These are phyloP conservation scores for Candida parachauliodes DNA, from an alignment of 805 yeast species.

Conservation along the genomic window DNA sequence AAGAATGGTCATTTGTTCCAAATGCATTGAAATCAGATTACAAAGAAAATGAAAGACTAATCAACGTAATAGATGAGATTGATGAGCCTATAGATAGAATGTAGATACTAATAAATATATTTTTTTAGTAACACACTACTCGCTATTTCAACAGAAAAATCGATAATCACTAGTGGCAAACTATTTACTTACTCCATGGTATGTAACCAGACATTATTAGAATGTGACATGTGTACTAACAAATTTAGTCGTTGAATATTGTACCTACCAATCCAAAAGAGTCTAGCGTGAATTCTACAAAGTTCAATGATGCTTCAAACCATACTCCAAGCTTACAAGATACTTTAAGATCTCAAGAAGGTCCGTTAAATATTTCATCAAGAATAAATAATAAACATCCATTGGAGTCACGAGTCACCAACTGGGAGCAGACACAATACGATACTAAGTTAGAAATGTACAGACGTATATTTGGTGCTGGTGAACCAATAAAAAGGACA, in stretches of 20 bases:
- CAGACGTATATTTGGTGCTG: constrained; percentile 84
- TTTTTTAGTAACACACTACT: no score
- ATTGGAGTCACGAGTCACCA: constrained; percentile 64
- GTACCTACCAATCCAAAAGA: constrained; percentile 51
- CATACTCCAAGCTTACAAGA: constrained; percentile 73
- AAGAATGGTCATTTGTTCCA: constrained; percentile 47
- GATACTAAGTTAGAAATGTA: constrained; percentile 70
- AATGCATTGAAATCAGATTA: constrained; percentile 10
- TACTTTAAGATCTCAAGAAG: constrained; percentile 60
- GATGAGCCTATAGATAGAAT: constrained; percentile 30
- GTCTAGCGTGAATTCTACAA: constrained; percentile 47
- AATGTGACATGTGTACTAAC: constrained; percentile 1
- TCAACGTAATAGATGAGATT: constrained; percentile 24
- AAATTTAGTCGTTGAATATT: constrained; percentile 44
- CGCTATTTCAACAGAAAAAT: no score
- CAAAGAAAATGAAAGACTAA: constrained; percentile 14
- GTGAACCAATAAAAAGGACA: constrained; percentile 86
- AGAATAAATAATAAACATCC: constrained; percentile 81
- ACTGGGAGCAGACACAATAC: constrained; percentile 79
- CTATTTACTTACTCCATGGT: constrained; percentile 5
- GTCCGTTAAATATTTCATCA: constrained; percentile 57
- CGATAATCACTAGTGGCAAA: neutral
- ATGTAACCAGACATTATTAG: constrained; percentile 1
- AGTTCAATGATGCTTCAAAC: constrained; percentile 53
- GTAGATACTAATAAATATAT: no score